These are phyloP conservation scores for Fraxinus excelsior DNA, from an alignment of 257 asterid genomes.

Conservation along the genomic window DNA sequence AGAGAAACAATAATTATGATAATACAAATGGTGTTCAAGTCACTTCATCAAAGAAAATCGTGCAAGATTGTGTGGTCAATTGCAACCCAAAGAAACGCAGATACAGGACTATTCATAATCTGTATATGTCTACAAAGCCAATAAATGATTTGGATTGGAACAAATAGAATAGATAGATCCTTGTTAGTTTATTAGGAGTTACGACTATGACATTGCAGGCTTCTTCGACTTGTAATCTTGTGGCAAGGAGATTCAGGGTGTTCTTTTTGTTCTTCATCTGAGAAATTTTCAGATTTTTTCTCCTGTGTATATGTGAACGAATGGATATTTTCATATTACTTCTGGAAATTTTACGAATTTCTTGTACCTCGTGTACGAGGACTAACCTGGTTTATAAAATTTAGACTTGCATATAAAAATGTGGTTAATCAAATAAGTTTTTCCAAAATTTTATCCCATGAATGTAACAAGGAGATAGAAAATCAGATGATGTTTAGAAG, in stretches of 20 bases:
- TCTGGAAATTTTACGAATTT: too few relatives aligned
- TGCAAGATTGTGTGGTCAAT: not conserved
- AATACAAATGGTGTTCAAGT: not conserved
- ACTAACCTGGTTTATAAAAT: too few relatives aligned
- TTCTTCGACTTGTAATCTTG: not conserved
- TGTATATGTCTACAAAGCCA: conserved; percentile 42
- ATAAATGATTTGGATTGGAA: conserved; percentile 14
- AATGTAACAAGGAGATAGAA: too few relatives aligned
- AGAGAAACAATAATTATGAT: not conserved
- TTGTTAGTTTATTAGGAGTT: not conserved
- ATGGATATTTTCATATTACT: too few relatives aligned
- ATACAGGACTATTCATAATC: conserved; percentile 36
- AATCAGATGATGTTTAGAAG: too few relatives aligned
- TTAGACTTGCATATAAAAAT: too few relatives aligned
- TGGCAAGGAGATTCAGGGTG: not conserved
- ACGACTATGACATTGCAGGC: not conserved
- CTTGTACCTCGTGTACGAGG: too few relatives aligned
- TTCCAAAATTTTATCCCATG: too few relatives aligned
- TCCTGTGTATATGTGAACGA: too few relatives aligned
- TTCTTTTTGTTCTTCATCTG: not conserved
- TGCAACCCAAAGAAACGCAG: conserved; percentile 23
- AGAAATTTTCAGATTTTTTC: not conserved
- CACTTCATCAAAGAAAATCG: not conserved
- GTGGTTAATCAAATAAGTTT: too few relatives aligned
- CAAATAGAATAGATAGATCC: not conserved